phyloP scores from a whole-genome alignment of 176 grass and related monocot genomes.

The Rhynchospora tenuis region DNA sequence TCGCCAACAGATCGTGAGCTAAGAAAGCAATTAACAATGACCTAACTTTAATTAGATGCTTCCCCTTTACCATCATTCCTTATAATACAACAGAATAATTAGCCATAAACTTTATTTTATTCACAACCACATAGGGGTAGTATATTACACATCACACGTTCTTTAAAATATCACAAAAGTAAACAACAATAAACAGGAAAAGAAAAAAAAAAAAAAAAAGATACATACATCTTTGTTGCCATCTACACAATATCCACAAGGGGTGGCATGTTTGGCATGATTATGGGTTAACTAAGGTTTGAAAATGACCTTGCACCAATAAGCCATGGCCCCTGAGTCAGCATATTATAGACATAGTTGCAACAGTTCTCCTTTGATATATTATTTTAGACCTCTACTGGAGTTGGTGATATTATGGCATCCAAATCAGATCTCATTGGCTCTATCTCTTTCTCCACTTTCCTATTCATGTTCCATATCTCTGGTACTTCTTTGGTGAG shows the following conservation, averaged over 20 bases:
- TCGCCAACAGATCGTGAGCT: not conserved
- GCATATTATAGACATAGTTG: slow-evolving; percentile 20
- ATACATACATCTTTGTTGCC: not conserved
- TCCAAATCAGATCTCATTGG: slow-evolving; percentile 50
- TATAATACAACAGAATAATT: not conserved
- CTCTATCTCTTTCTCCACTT: slow-evolving; percentile 1
- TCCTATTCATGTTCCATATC: slow-evolving; percentile 42
- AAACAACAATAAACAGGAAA: not conserved
- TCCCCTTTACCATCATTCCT: not conserved
- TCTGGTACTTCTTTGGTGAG: slow-evolving; percentile 58
- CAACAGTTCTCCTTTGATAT: not conserved
- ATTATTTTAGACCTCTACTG: slow-evolving; percentile 45
- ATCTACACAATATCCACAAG: slow-evolving; percentile 28
- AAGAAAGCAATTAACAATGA: not conserved
- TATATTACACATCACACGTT: not conserved
- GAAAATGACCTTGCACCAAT: slow-evolving; percentile 1
- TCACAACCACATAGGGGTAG: not conserved
- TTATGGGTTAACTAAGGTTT: slow-evolving; percentile 5
- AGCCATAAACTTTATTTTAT: not conserved
- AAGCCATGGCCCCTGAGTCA: not conserved
- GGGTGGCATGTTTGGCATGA: slow-evolving; percentile 12
- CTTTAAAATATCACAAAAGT: not conserved
- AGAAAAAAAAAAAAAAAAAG: not conserved
- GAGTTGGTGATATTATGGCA: slow-evolving; percentile 43
- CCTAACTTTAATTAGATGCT: not conserved